A percentile compares a stretch with the other conserved stretches of the same genome.
Evolutionary conservation across 2,329 filamentous ascomycete genomes (phyloP).

Genomic region (Aspergillus jensenii): DNA sequence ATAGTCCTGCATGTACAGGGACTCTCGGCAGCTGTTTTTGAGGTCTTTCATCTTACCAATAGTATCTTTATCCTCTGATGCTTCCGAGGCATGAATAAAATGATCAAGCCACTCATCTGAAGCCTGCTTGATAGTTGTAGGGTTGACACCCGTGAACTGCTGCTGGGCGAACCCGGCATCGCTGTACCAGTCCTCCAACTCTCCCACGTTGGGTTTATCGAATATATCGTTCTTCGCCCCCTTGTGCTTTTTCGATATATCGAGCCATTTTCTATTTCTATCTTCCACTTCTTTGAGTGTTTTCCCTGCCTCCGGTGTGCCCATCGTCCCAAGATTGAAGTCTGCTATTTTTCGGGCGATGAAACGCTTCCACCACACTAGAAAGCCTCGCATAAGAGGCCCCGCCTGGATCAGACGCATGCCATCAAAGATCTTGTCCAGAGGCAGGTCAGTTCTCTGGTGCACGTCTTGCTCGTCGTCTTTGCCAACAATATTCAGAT

Average conservation of each 20-base stretch:
- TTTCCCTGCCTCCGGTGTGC: neutral
- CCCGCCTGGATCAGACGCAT: neutral
- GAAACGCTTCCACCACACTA: rapidly evolving
- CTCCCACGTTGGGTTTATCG: neutral
- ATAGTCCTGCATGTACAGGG: neutral
- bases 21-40: neutral
- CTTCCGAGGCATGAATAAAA: neutral
- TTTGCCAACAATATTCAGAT: neutral
- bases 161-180: too few species aligned
- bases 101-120: neutral
- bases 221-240: neutral
- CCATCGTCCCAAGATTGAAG: neutral
- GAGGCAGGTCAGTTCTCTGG: neutral
- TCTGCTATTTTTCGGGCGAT: rapidly evolving
- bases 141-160: neutral
- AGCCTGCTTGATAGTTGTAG: neutral
- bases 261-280: too few species aligned
- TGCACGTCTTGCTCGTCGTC: neutral
- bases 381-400: neutral
- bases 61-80: too few species aligned
- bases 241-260: neutral
- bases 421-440: neutral
- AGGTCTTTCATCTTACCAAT: too few species aligned
- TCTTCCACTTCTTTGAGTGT: neutral
- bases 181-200: neutral